Base-by-base conservation (phyloP, 805 yeast genomes). In the Komagataella kurtzmanii region DNA sequence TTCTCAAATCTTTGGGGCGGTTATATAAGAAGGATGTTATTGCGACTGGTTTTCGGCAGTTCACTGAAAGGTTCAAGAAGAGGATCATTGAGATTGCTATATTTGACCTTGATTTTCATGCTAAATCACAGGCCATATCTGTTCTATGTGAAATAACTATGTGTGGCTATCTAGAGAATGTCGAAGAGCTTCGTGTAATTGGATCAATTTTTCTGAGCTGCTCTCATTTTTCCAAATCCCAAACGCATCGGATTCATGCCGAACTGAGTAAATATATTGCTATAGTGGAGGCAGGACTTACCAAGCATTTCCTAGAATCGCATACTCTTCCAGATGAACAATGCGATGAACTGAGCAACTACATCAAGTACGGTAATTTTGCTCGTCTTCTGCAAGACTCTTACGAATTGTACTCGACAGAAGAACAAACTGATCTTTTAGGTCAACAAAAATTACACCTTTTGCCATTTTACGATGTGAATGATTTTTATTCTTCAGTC, bases 31-130 rank as follows among this genome's bases (percentile, higher is more conserved):
- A 66, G 24, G 66, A 68, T 21, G 62, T 65, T 21, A 67, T 77
- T 51, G 74, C 76, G n/a, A 68, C 83, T 0, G 88, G 89, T 0
- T 73, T 89, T 45, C 74, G 88, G 52, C 90, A 83, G 58, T 89
- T 89, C 63, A 80, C 91, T 2, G 88, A 84, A 53, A 74, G 88
- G 54, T 85, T 84, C 65, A 80, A 81, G 56, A 65, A 66, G 4
- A 81, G 88, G 58, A 64, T 88, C 36, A 67, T 86, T 19, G 83
- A 81, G 50, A 85, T 88, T 59, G 79, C 80, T 1, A 58, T 71
- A 19, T 66, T 68, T 51, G 88, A 83, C 58, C 64, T 73, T 3
- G 89, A 83, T 56, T 55, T 66, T 12, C 71, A 71, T 45, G 86
- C 84, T 1, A 76, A 81, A 58, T 59, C 71, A 4, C 63, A 72